Base-by-base conservation (phyloP, 1,139 yeast genomes). In the Blastobotrys malaysiensis region DNA sequence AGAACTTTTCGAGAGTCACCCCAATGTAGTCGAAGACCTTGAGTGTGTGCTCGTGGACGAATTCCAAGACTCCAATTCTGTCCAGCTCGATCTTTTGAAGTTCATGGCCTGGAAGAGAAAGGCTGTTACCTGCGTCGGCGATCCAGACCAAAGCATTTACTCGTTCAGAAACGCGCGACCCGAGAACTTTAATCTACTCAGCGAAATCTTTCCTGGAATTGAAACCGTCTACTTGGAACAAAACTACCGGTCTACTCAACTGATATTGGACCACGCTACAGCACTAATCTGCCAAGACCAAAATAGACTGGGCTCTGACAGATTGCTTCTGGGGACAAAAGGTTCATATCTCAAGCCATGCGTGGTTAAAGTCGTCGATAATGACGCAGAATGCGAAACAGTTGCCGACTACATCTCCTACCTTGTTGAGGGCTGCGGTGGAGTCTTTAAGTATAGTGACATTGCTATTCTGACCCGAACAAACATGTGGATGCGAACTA, bases 111-210 rank as follows among this genome's bases (percentile, higher is more conserved):
- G 70, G 16, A 71, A 72, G 4, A 68, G 70, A 47, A 63, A 63
- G 19, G 84, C 84, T 58, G 76, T 91, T 7, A 88, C 97, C 0
- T 82, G 90, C 1, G 98, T 93, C 0, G 99, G 99, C 0, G 99
- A 93, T 64, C 96, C 97, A 0, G 97, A 93, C 69, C 98, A 93
- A 69, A 85, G 96, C 65, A 93, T 93, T 26, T 93, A 93, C 67
- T 89, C 85, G 0, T 91, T 91, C 61, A 75, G 99, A 58, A 83
- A 87, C 62, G 97, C 98, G 0, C 82, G 83, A 46, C 76, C 85
- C 0, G 73, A 74, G 14, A 90, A 88, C 63, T 88, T 93, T 63
- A 71, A 70, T 43, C 73, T 74, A 11, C 83, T 93, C 90, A 68
- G 69, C 43, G 64, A 69, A 0, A 69, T 74, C 55, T 86, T 80